Evolutionary conservation across 495 filamentous ascomycete species (phyloP), one percentile per base, ranked within the genome.

Genomic region (Aspergillus bertholletiae): DNA sequence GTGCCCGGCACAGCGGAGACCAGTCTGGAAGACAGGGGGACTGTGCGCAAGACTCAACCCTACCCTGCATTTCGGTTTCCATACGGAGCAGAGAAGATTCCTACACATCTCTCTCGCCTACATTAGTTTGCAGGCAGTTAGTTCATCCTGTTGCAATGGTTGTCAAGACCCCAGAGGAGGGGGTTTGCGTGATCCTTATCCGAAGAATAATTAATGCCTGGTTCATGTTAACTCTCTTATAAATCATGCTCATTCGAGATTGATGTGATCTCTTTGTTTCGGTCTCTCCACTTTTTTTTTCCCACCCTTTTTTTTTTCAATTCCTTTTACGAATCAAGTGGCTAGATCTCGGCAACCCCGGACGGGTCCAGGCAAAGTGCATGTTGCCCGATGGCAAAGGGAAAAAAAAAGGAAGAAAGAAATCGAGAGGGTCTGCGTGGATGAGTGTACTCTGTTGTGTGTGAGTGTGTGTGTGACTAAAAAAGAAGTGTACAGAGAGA

Each of bases 21-120:
- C 3, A 37, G 34, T 17, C 34, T 41, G 28, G 24, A 50, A 39
- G 18, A 49, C 20, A 55, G 30, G 56, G 51, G 62, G 54, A 57
- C 56, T 59, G 62, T 57, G 62, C 59, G 59, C 50, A 35, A 37
- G 34, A 23, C 44, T 46, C 26, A 56, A 34, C 27, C 49, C 27
- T 48, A 40, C 53, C 28, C 28, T 53, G 54, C 58, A 57, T 56
- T 45, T 56, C 43, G 26, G 43, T 9, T 49, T 45, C 23, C 20
- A 37, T 41, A 22, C n/a, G n/a, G n/a, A n/a, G n/a, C n/a, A n/a
- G n/a, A n/a, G n/a, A n/a, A n/a, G n/a, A n/a, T n/a, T n/a, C n/a
- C n/a, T n/a, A n/a, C 45, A 57, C 44, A 27, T 35, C 34, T 21
- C 7, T 13, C 5, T 2, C 22, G 6, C 9, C 39, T 22, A 20